A percentile compares a stretch with the other conserved stretches of the same genome.
These are phyloP conservation scores for Fusarium praegraminearum DNA, from an alignment of 2,329 filamentous ascomycete genomes.

Conservation along the genomic window DNA sequence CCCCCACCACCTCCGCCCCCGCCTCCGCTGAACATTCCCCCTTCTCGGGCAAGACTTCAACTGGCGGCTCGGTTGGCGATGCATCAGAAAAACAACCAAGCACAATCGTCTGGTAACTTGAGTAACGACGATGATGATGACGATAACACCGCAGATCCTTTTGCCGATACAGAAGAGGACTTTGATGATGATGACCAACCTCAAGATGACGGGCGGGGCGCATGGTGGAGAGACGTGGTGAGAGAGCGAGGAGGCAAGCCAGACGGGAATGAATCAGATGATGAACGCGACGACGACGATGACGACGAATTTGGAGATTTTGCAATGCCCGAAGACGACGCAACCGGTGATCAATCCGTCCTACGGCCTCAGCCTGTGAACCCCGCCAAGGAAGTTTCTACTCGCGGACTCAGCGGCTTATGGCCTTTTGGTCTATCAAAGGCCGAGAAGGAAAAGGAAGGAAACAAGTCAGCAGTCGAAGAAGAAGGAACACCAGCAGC, in stretches of 20 bases:
- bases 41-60: conserved; percentile 86
- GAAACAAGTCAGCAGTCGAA: conserved; percentile 25
- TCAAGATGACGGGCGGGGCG: conserved; percentile 52
- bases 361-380: conserved; percentile 68
- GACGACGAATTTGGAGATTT: conserved; percentile 78
- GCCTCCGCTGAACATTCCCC: conserved; percentile 84
- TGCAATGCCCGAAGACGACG: conserved; percentile 69
- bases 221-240: conserved; percentile 64
- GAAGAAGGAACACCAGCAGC: conserved; percentile 43
- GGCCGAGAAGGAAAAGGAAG: conserved; percentile 52
- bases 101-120: conserved; percentile 60
- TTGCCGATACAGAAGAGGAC: conserved; percentile 66
- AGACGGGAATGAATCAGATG: conserved; percentile 61
- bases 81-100: conserved; percentile 73
- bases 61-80: conserved; percentile 88
- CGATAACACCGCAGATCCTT: conserved; percentile 57
- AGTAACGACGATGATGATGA: conserved; percentile 55
- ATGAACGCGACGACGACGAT: conserved; percentile 66
- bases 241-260: conserved; percentile 55
- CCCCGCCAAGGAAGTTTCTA: conserved; percentile 56
- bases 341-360: conserved; percentile 55
- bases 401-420: conserved; percentile 63
- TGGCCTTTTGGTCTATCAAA: conserved; percentile 67
- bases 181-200: conserved; percentile 62
- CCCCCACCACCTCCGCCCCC: conserved; percentile 74